Conservation (phyloP, 108 stramenopile genomes). For the Cylindrotheca closterium region DNA sequence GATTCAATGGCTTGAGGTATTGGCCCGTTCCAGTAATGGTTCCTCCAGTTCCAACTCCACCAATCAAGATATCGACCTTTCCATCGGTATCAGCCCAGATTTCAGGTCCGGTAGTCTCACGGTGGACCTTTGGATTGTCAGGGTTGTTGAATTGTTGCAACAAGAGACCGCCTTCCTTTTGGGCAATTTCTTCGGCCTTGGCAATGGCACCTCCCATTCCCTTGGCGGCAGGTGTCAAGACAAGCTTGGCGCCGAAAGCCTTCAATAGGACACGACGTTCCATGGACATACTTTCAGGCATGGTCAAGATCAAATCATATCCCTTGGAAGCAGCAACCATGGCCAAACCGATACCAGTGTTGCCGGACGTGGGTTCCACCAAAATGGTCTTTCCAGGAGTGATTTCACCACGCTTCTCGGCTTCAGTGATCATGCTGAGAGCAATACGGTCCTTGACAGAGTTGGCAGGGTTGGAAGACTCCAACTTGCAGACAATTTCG, state of each 20-base stretch:
- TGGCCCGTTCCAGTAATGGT: slow-evolving; percentile 70
- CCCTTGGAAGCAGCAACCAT: slow-evolving; percentile 80
- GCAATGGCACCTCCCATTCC: slow-evolving; percentile 71
- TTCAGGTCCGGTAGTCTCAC: slow-evolving; percentile 85
- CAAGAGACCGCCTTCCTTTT: slow-evolving; percentile 50
- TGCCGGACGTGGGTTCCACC: slow-evolving; percentile 85
- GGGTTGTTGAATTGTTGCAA: slow-evolving; percentile 84
- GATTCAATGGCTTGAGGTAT: slow-evolving; percentile 70
- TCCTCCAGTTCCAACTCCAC: slow-evolving; percentile 81
- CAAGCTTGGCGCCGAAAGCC: slow-evolving; percentile 70
- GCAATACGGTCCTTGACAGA: slow-evolving; percentile 82
- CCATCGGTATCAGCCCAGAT: slow-evolving; percentile 78
- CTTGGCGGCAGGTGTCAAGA: slow-evolving; percentile 72
- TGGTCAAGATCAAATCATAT: slow-evolving; percentile 85
- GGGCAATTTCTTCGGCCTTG: slow-evolving; percentile 76
- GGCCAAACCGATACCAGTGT: slow-evolving; percentile 93
- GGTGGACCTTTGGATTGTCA: slow-evolving; percentile 80
- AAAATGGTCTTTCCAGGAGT: slow-evolving; percentile 65
- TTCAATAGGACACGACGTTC: slow-evolving; percentile 74
- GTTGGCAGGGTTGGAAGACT: slow-evolving; percentile 63
- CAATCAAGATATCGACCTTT: slow-evolving; percentile 66
- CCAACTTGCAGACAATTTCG: slow-evolving; percentile 77
- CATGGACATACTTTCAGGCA: slow-evolving; percentile 90
- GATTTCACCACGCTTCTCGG: slow-evolving; percentile 67
- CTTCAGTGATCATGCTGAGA: slow-evolving; percentile 67